Evolutionary conservation across 2,329 filamentous ascomycete species (phyloP).

Genomic region (Chaetomiaceae sp.): DNA sequence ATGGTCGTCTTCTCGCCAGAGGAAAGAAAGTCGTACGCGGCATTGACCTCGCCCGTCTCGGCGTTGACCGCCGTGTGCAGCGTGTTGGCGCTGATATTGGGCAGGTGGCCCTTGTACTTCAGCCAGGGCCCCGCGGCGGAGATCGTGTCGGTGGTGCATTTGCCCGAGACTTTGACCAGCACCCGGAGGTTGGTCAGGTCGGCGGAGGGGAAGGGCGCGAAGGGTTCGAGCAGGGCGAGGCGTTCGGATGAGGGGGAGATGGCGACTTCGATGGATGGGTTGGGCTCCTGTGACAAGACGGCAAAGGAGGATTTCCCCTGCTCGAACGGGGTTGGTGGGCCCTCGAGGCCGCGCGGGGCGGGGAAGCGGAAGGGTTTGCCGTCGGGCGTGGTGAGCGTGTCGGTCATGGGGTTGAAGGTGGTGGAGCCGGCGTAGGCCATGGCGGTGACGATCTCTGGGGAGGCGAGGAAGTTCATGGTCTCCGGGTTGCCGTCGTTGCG

Average conservation of each 20-base stretch:
- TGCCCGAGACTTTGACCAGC: slow-evolving; percentile 92
- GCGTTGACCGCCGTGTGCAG: slow-evolving; percentile 92
- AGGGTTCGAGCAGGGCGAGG: slow-evolving; percentile 85
- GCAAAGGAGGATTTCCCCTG: slow-evolving; percentile 68
- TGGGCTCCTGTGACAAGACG: slow-evolving; percentile 65
- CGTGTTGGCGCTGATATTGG: slow-evolving; percentile 97
- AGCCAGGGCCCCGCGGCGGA: slow-evolving; percentile 96
- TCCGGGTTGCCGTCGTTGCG: slow-evolving; percentile 94
- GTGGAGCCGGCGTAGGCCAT: slow-evolving; percentile 90
- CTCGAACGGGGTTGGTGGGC: slow-evolving; percentile 62
- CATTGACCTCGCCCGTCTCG: slow-evolving; percentile 86
- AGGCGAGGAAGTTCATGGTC: slow-evolving; percentile 98
- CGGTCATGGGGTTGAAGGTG: slow-evolving; percentile 93
- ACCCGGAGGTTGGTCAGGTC: slow-evolving; percentile 77
- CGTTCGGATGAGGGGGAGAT: slow-evolving; percentile 85
- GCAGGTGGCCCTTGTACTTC: slow-evolving; percentile 98
- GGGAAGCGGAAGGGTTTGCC: slow-evolving; percentile 81
- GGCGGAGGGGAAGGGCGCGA: slow-evolving; percentile 68
- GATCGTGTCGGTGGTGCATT: slow-evolving; percentile 98
- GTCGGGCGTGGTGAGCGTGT: slow-evolving; percentile 71
- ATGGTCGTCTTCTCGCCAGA: slow-evolving; percentile 71
- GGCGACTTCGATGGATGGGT: slow-evolving; percentile 63
- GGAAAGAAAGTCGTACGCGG: slow-evolving; percentile 66
- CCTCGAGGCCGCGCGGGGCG: slow-evolving; percentile 65
- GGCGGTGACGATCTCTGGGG: slow-evolving; percentile 92